Evolutionary conservation across 208 protist species (phyloP).

Genomic region (Crithidia mellificae): DNA sequence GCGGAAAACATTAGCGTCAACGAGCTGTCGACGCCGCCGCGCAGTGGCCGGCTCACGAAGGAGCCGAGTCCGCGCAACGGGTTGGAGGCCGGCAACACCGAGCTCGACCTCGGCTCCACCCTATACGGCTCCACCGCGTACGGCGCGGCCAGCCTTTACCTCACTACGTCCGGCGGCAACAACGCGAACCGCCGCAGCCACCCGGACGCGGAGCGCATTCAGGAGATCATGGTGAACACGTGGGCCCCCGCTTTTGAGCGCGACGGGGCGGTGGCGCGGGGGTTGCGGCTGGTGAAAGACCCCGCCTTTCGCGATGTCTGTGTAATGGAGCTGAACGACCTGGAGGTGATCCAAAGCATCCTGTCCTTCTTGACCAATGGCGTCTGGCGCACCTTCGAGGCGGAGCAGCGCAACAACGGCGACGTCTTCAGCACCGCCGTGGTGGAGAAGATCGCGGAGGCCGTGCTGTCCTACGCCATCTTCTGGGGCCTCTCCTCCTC

Average conservation of each 20-base stretch:
- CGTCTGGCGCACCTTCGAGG: slow-evolving; percentile 88
- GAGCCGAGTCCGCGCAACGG: slow-evolving; percentile 6
- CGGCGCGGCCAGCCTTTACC: slow-evolving; percentile 8
- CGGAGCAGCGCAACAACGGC: slow-evolving; percentile 79
- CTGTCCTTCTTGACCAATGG: slow-evolving; percentile 92
- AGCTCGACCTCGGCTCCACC: slow-evolving; percentile 20
- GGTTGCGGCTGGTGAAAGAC: slow-evolving; percentile 64
- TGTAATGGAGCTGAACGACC: slow-evolving; percentile 95
- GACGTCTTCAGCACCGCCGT: slow-evolving; percentile 20
- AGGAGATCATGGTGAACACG: slow-evolving; percentile 81
- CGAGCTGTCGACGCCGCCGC: background rate
- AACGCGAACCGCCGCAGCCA: slow-evolving; percentile 33
- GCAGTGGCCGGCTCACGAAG: slow-evolving; percentile 5
- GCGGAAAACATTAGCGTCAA: background rate
- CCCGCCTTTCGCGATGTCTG: slow-evolving; percentile 59
- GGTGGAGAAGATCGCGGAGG: slow-evolving; percentile 23
- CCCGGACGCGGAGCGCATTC: slow-evolving; percentile 74
- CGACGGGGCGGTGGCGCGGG: slow-evolving; percentile 78
- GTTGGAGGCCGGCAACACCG: background rate
- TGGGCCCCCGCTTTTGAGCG: slow-evolving; percentile 83
- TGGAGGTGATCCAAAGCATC: slow-evolving; percentile 91
- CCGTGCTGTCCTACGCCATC: slow-evolving; percentile 90
- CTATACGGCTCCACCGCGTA: slow-evolving; percentile 12
- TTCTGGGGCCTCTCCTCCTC: slow-evolving; percentile 95
- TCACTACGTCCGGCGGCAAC: slow-evolving; percentile 4